Evolutionary conservation across 192 early-diverging fungal species (phyloP).

Genomic region (Umbelopsis sp.): DNA sequence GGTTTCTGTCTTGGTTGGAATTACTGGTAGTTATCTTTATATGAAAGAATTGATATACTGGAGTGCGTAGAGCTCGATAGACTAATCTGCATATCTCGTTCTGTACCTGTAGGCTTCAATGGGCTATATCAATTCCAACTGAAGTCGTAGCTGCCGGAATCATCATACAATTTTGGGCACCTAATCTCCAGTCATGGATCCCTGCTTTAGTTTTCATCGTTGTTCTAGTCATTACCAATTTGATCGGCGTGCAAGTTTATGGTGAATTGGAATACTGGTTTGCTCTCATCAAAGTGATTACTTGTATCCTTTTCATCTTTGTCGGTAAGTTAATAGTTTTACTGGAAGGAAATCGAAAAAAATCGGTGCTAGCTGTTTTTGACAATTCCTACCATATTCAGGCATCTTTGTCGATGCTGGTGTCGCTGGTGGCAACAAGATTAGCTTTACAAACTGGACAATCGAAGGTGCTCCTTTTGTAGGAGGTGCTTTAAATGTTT

Average conservation of each 20-base stretch:
- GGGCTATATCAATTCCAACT: conserved; percentile 69
- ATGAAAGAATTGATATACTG: too few species aligned
- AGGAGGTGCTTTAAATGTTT: conserved; percentile 53
- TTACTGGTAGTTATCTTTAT: conserved; percentile 37
- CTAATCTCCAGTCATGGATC: conserved; percentile 50
- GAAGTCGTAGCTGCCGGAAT: conserved; percentile 81
- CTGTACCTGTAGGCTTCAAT: conserved; percentile 43
- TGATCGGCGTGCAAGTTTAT: conserved; percentile 63
- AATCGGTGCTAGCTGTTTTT: conserved; percentile 13
- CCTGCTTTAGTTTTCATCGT: conserved; percentile 57
- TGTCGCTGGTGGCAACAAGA: conserved; percentile 55
- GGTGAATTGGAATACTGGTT: conserved; percentile 80
- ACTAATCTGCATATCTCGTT: too few species aligned
- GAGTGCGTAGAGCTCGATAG: too few species aligned
- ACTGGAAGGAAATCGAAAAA: background rate
- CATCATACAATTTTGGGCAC: conserved; percentile 73
- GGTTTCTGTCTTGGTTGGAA: conserved; percentile 68
- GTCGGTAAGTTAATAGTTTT: conserved; percentile 47
- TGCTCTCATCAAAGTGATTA: conserved; percentile 74
- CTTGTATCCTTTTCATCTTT: conserved; percentile 76
- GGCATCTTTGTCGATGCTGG: conserved; percentile 66
- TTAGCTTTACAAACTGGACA: conserved; percentile 67
- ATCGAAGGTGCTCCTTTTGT: conserved; percentile 65
- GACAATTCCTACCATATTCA: conserved; percentile 8
- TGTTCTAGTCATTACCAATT: conserved; percentile 57